Evolutionary conservation across 441 rosid species (phyloP).

Genomic region (Kokia cookei): DNA sequence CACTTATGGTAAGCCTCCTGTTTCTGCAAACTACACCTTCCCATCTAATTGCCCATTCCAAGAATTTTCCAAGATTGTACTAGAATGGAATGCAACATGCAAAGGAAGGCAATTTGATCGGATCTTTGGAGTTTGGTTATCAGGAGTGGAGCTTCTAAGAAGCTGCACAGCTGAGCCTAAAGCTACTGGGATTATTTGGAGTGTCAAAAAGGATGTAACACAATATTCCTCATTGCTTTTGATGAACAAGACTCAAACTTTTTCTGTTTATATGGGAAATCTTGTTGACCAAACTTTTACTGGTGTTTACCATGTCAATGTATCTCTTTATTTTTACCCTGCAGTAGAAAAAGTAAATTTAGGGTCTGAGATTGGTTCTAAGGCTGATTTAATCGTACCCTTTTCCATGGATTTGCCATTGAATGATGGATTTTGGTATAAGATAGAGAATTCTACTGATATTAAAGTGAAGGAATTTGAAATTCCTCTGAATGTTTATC

Average conservation of each 20-base stretch:
- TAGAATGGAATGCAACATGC: conserved; percentile 70
- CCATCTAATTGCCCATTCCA: conserved; percentile 48
- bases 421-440: conserved; percentile 81
- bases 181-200: conserved; percentile 65
- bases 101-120: conserved; percentile 76
- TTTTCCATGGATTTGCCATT: conserved; percentile 56
- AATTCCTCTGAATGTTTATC: conserved; percentile 67
- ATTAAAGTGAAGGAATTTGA: conserved; percentile 36
- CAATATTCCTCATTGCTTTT: conserved; percentile 60
- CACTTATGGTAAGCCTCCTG: conserved; percentile 56
- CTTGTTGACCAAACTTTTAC: conserved; percentile 60
- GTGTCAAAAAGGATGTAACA: conserved; percentile 69
- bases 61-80: conserved; percentile 58
- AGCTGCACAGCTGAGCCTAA: conserved; percentile 95
- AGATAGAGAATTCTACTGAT: conserved; percentile 44
- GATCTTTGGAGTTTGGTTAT: conserved; percentile 78
- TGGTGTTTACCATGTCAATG: conserved; percentile 70
- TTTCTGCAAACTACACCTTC: conserved; percentile 41
- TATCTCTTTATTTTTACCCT: conserved; percentile 62
- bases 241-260: conserved; percentile 42
- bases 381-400: conserved; percentile 76
- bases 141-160: conserved; percentile 83
- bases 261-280: conserved; percentile 67
- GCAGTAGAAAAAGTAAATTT: conserved; percentile 15
- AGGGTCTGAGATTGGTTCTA: conserved; percentile 23